A percentile compares a stretch with the other conserved stretches of the same genome.
Evolutionary conservation across 495 filamentous ascomycete species (phyloP).

Genomic region (Penicillium egyptiacum): DNA sequence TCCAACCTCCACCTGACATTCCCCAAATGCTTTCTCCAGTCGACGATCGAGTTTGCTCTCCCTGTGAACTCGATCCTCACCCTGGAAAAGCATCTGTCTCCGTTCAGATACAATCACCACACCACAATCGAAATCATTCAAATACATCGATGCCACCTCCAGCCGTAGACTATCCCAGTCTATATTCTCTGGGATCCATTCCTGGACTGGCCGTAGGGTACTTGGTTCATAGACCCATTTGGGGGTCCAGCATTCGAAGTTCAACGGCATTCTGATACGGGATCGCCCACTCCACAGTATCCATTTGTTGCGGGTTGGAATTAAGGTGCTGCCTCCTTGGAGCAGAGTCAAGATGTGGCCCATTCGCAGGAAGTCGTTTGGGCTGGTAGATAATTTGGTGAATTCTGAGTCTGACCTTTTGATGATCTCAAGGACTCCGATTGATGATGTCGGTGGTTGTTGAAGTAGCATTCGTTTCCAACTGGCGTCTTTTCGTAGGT

Average conservation of each 20-base stretch:
- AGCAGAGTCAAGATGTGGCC: slow-evolving; percentile 7
- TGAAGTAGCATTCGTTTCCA: slow-evolving; percentile 17
- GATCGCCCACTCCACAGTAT: slow-evolving; percentile 11
- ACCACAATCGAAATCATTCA: slow-evolving; percentile 12
- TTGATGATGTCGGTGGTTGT: slow-evolving; percentile 12
- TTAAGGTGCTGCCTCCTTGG: slow-evolving; percentile 7
- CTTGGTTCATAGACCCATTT: slow-evolving; percentile 11
- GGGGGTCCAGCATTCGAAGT: slow-evolving; percentile 9
- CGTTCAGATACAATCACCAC: slow-evolving; percentile 11
- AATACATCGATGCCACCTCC: slow-evolving; percentile 12
- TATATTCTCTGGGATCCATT: slow-evolving; percentile 9
- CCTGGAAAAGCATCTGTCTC: slow-evolving; percentile 10
- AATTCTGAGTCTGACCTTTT: slow-evolving; percentile 12
- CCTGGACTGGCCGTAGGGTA: not conserved
- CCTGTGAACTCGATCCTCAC: slow-evolving; percentile 5
- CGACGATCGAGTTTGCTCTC: slow-evolving; percentile 10
- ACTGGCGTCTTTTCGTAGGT: slow-evolving; percentile 12
- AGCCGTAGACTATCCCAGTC: slow-evolving; percentile 14
- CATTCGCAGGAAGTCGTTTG: slow-evolving; percentile 5
- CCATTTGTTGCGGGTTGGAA: slow-evolving; percentile 14
- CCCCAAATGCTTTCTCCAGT: slow-evolving; percentile 1
- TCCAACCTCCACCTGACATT: slow-evolving; percentile 7
- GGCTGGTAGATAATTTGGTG: slow-evolving; percentile 3
- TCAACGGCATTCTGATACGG: slow-evolving; percentile 4
- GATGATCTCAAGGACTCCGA: slow-evolving; percentile 11